Conservation (phyloP, 345 rosid genomes). For the Adansonia digitata region DNA sequence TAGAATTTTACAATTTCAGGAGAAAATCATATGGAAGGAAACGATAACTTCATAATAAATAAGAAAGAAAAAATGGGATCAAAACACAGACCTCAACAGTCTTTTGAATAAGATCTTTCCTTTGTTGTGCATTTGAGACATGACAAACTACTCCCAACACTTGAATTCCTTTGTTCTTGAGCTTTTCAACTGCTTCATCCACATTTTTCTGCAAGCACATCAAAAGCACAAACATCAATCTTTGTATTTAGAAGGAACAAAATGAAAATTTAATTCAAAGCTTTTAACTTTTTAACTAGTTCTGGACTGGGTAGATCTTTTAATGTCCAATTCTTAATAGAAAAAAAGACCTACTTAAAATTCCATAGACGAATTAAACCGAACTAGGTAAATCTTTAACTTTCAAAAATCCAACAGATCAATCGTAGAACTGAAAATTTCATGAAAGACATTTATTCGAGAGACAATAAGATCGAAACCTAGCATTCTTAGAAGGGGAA, state of each 20-base stretch:
- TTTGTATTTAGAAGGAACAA: background rate
- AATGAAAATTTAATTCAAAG: background rate
- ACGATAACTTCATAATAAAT: background rate
- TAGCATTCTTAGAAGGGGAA: background rate
- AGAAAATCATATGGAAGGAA: background rate
- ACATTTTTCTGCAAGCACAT: slow-evolving; percentile 57
- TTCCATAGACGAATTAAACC: background rate
- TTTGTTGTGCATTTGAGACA: slow-evolving; percentile 71
- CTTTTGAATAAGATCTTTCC: slow-evolving; percentile 57
- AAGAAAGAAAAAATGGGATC: background rate
- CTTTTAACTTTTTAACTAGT: background rate
- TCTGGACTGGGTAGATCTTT: background rate
- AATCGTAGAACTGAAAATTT: background rate
- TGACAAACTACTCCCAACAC: slow-evolving; percentile 82
- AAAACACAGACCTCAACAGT: slow-evolving; percentile 51
- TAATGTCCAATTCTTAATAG: no score
- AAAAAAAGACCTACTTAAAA: background rate
- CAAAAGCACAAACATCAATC: background rate
- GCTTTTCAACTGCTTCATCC: slow-evolving; percentile 69
- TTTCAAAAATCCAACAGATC: background rate
- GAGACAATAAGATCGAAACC: background rate
- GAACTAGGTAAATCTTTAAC: background rate
- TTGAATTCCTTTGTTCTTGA: slow-evolving; percentile 59
- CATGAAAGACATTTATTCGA: background rate
- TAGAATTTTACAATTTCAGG: background rate